Evolutionary conservation across 2,329 filamentous ascomycete species (phyloP), one percentile per base, ranked within the genome.

Genomic region (Phyllachora maydis): DNA sequence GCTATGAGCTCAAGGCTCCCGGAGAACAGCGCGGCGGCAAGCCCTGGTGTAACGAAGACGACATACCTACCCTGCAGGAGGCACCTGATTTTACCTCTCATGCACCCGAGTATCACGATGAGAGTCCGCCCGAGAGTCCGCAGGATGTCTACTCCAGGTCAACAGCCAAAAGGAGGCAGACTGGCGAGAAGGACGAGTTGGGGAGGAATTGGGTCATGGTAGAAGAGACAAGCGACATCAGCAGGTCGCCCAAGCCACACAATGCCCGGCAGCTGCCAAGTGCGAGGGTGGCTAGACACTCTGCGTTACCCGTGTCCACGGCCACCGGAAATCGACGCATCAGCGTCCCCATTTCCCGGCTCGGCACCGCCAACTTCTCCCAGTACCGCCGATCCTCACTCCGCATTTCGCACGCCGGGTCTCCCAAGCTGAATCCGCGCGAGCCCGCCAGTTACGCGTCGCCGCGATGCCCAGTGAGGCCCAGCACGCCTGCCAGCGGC

Each of bases 151-250:
- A 55, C 6, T 50, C 55, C 3, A 36, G 42, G 14, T 56, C 54
- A 4, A 49, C 57, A 2, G 46, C 54, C 2, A 68, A 67, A 38
- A 50, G 63, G 19, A 50, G 63, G 20, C 63, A 67, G 29, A 52
- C 60, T n/a, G 46, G 51, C 25, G 40, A 50, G 2, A 49, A 53
- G 16, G 59, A 66, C 30, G 65, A 72, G 20, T 49, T 76, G 5
- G 54, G 62, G 15, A 61, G 57, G 26, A 76, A 69, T 45, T 82
- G 75, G 75, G 70, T 82, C 14, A 55, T 82, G 31, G 65, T 82
- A 14, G 50, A 51, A 26, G 56, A 57, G 21, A 41, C 31, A 23
- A 28, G 35, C 28, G 29, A 29, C 14, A 26, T 31, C 16, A 30
- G 11, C 19, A 28, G 17, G 27, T 30, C n/a, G 24, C 30, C 4